Evolutionary conservation across 2,329 filamentous ascomycete genomes (phyloP).

Genomic region (Fusarium brevicatenulatum): DNA sequence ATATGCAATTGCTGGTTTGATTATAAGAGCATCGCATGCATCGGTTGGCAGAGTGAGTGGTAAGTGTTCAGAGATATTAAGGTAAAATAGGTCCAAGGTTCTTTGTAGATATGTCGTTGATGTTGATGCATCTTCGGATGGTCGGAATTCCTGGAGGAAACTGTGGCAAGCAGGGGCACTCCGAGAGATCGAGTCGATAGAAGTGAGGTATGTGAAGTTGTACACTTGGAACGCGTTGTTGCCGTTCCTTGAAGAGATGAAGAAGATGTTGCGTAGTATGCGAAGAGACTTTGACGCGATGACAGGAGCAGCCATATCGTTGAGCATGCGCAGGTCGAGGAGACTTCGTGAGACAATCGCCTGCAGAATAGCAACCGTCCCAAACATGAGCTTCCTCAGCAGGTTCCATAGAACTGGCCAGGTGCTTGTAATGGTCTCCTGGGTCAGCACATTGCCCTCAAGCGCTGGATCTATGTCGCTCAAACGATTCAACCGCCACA

Average conservation of each 20-base stretch:
- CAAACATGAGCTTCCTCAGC: constrained; percentile 79
- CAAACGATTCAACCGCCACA: constrained; percentile 80
- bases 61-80: constrained; percentile 87
- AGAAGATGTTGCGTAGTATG: constrained; percentile 80
- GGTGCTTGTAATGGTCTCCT: constrained; percentile 72
- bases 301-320: constrained; percentile 62
- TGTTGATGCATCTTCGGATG: constrained; percentile 48
- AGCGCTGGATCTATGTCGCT: constrained; percentile 76
- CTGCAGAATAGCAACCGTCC: constrained; percentile 78
- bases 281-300: constrained; percentile 78
- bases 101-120: constrained; percentile 63
- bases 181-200: constrained; percentile 82
- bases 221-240: constrained; percentile 84
- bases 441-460: constrained; percentile 70
- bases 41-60: constrained; percentile 73
- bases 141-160: constrained; percentile 72
- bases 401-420: constrained; percentile 79
- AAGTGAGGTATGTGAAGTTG: constrained; percentile 82
- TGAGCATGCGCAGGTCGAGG: constrained; percentile 60
- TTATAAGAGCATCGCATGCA: constrained; percentile 76
- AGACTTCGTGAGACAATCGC: constrained; percentile 74
- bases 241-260: constrained; percentile 80
- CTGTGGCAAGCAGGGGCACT: constrained; percentile 72
- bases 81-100: constrained; percentile 85
- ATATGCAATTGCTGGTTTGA: constrained; percentile 79